Evolutionary conservation across 2,329 filamentous ascomycete species (phyloP).

Genomic region (Ambrosiella cleistominuta): DNA sequence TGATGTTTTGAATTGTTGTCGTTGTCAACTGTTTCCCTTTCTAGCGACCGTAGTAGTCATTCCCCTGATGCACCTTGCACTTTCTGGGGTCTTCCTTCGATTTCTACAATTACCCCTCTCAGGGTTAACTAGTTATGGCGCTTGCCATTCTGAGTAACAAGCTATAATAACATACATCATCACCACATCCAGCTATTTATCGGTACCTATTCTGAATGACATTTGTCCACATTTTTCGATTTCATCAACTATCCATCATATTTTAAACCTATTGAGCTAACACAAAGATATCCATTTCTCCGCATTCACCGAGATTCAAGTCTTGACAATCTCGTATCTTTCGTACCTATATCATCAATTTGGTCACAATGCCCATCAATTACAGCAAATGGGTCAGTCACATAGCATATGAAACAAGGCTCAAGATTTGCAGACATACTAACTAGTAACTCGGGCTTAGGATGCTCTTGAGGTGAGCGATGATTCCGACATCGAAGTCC

Average conservation of each 20-base stretch:
- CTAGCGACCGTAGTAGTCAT: no score
- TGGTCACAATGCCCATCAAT: constrained; percentile 31
- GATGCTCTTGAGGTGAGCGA: constrained; percentile 92
- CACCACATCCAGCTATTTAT: not conserved
- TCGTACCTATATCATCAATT: not conserved
- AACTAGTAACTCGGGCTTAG: constrained; percentile 23
- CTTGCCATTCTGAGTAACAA: not conserved
- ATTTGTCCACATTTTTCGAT: not conserved
- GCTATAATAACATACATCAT: not conserved
- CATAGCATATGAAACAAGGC: not conserved
- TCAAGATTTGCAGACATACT: not conserved
- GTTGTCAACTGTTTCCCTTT: no score
- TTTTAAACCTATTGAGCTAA: not conserved
- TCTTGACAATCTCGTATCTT: not conserved
- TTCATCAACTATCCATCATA: not conserved
- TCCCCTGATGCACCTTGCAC: not conserved
- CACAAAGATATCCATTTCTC: not conserved
- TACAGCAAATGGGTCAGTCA: constrained; percentile 51
- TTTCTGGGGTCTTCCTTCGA: constrained; percentile 10
- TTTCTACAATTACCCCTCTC: not conserved
- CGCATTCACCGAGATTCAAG: not conserved
- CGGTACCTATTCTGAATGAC: not conserved
- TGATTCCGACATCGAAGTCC: constrained; percentile 94
- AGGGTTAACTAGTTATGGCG: not conserved
- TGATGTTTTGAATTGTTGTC: no score